Base-by-base conservation (phyloP, 805 yeast genomes). In the Cyberlindnera petersonii region DNA sequence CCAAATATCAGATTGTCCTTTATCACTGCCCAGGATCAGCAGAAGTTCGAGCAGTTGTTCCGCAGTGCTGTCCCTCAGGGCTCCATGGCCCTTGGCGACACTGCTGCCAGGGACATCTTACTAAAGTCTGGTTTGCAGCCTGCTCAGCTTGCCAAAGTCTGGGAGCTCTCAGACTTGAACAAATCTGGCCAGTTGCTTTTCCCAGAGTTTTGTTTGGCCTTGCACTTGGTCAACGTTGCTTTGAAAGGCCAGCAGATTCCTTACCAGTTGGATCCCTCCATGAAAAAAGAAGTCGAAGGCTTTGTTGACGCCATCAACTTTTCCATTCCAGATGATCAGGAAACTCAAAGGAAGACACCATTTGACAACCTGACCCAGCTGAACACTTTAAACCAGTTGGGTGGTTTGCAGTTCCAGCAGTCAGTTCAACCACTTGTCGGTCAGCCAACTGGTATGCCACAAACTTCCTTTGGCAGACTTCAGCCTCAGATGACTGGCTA, bases 191-290 rank as follows among this genome's bases (percentile, higher is more conserved):
- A 78, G 39, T 73, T 91, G 44, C 64, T 91, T 51, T 91, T 89
- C 58, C 98, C 98, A 2, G 97, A 91, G 61, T 91, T 91, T 69
- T 95, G 95, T 13, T 69, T 91, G 48, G 88, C 96, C 14, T 78
- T 91, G 70, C 91, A 88, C 60, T 69, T 91, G 50, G 88, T 95
- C 58, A 83, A 85, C 50, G 63, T 77, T 54, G 83, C 82, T 0
- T 69, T 86, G 50, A 78, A 76, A 51, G 95, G 96, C 26, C 88
- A 85, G 49, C 67, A 80, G 8, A 68, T 89, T 44, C 97, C 98
- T 3, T 68, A 67, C 30, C 71, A 68, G 28, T 64, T 91, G 49
- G 96, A 95, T 22, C 72, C 74, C 16, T 79, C 74, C 46, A 77
- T 87, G 65, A 69, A 71, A 55, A 85, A 83, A 56, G 97, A 91